Base-by-base conservation (phyloP, 2,329 filamentous ascomycete genomes). In the Exophiala xenobiotica region DNA sequence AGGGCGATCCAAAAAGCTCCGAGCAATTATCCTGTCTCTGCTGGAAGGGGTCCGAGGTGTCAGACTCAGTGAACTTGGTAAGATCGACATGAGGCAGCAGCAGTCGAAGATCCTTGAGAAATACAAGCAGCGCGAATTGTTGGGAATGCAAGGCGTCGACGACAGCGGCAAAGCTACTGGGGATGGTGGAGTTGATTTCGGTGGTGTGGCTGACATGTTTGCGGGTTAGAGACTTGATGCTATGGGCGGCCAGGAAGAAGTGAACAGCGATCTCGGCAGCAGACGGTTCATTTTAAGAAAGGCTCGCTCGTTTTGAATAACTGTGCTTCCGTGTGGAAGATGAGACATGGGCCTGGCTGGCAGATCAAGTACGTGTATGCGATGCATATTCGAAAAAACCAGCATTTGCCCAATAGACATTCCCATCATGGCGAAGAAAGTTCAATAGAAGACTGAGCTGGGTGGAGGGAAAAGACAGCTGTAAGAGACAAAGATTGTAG, bases 11-110 rank as follows among this genome's bases (percentile, higher is more conserved):
- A 80, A 91, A 3, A 83, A 88, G 62, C 90, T 96, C 70, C 78
- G 92, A 16, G 86, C 85, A 1, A 73, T 95, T 19, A 83, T 99
- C 12, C 74, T 99, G 6, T 89, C 96, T 56, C 73, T 99, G 12
- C 75, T 99, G 18, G 88, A 90, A 61, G 86, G 90, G 37, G 78
- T 99, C 5, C 85, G 95, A 60, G 93, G 93, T 0, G 85, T 97
- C 4, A 92, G 90, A 62, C 88, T 99, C 49, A 88, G 91, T 6
- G 93, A 99, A 70, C 87, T 93, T 75, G 93, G 93, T 20, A 93
- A 89, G 69, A 83, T 99, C 19, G 69, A 77, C 44, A 59, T 51
- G 47, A 42, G 51, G 14, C 50, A 45, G 31, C 56, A 61, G 31
- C 54, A 59, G 24, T 56, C 53, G 4, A 53, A 55, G 37, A 54